A percentile compares a stretch with the other conserved stretches of the same genome.
These are phyloP conservation scores for Colletotrichum spaethianum DNA, from an alignment of 2,329 filamentous ascomycete genomes.

Conservation along the genomic window DNA sequence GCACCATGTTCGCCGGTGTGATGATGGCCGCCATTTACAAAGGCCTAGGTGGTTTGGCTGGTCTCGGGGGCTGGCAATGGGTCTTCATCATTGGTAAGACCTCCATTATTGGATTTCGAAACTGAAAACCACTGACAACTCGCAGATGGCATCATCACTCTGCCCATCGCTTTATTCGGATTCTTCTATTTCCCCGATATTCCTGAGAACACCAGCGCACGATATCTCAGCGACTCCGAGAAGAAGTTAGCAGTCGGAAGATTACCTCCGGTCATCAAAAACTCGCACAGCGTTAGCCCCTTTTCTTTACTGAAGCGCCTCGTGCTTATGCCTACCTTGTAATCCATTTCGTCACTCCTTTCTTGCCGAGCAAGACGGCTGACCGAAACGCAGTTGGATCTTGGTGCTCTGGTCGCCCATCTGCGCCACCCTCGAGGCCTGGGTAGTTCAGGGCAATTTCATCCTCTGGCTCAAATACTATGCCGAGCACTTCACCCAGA, in stretches of 20 bases:
- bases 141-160: conserved; percentile 64
- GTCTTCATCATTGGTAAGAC: conserved; percentile 47
- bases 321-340: conserved; percentile 43
- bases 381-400: conserved; percentile 44
- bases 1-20: conserved; percentile 72
- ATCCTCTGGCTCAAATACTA: conserved; percentile 49
- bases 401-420: conserved; percentile 53
- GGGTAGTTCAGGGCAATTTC: conserved; percentile 46
- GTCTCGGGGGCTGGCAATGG: conserved; percentile 67
- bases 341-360: conserved; percentile 30
- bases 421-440: conserved; percentile 53
- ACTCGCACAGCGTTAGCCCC: conserved; percentile 45
- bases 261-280: conserved; percentile 47
- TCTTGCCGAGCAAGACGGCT: not conserved
- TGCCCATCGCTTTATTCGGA: conserved; percentile 67
- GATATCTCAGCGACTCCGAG: conserved; percentile 44
- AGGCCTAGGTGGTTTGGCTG: conserved; percentile 58
- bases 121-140: not conserved
- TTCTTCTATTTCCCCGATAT: conserved; percentile 65
- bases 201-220: conserved; percentile 57
- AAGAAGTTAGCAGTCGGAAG: conserved; percentile 57
- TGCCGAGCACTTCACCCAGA: conserved; percentile 45
- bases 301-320: conserved; percentile 45
- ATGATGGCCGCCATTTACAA: conserved; percentile 63
- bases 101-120: not conserved